Evolutionary conservation across 139 green algal species (phyloP).

Genomic region (Chlamydomonas applanata): DNA sequence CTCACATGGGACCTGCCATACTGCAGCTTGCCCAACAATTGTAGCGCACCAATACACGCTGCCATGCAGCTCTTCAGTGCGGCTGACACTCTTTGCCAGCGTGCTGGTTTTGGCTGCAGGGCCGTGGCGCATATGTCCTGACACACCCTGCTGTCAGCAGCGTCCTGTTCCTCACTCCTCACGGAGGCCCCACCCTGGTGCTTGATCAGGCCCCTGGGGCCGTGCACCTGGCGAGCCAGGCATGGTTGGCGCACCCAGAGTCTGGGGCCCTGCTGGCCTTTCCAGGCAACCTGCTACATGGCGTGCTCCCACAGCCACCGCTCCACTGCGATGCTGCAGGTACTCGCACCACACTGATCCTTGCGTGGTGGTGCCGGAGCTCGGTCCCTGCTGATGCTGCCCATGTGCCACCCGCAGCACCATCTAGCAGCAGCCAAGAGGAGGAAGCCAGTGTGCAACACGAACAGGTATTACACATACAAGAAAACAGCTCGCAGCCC

Average conservation of each 20-base stretch:
- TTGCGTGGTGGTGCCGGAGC: slow-evolving; percentile 34
- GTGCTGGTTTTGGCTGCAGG: slow-evolving; percentile 1
- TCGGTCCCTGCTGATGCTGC: no score
- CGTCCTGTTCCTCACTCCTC: slow-evolving; percentile 34
- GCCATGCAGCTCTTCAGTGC: no score
- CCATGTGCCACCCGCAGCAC: no score
- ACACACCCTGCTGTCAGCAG: slow-evolving; percentile 28
- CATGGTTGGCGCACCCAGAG: slow-evolving; percentile 16
- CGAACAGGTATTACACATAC: no score
- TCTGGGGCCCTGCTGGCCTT: slow-evolving; percentile 23
- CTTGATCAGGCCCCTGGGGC: slow-evolving; percentile 21
- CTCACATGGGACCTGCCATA: no score
- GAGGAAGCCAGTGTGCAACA: no score
- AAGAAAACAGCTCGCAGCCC: no score
- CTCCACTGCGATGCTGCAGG: not conserved
- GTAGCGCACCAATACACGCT: no score
- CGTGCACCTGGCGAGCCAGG: not conserved
- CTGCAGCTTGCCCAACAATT: no score
- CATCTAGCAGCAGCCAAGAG: no score
- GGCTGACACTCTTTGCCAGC: no score
- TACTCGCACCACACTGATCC: slow-evolving; percentile 34
- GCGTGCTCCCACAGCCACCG: slow-evolving; percentile 33
- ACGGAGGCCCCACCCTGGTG: slow-evolving; percentile 30
- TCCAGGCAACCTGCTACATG: slow-evolving; percentile 41
- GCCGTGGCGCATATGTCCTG: slow-evolving; percentile 15